Evolutionary conservation across 2,329 filamentous ascomycete genomes (phyloP).

Genomic region (Pseudofabraea citricarpa): DNA sequence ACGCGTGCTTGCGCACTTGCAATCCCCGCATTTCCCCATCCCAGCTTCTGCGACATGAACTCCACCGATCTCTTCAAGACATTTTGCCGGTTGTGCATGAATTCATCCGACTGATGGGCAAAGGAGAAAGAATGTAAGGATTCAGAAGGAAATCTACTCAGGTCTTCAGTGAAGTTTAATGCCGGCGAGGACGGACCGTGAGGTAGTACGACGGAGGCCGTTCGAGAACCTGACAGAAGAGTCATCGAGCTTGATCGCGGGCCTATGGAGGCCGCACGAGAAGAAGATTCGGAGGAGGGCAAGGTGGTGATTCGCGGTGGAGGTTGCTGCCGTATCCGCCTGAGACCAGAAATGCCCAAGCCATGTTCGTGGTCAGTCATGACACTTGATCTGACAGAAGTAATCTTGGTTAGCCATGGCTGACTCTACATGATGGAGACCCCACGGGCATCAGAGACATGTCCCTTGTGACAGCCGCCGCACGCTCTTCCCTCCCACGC

Average conservation of each 20-base stretch:
- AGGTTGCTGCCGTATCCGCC: constrained; percentile 87
- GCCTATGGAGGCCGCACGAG: constrained; percentile 52
- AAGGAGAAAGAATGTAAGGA: constrained; percentile 98
- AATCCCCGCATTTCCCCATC: constrained; percentile 72
- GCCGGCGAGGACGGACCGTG: constrained; percentile 67
- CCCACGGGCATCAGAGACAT: constrained; percentile 13
- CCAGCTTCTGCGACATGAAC: constrained; percentile 84
- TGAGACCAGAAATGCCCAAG: constrained; percentile 77
- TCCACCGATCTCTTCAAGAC: constrained; percentile 90
- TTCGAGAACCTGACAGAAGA: constrained; percentile 47
- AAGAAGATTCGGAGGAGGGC: constrained; percentile 59
- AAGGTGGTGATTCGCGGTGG: constrained; percentile 60
- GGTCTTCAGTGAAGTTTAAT: constrained; percentile 74
- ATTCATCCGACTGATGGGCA: constrained; percentile 89
- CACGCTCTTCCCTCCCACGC: background rate
- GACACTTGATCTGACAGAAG: constrained; percentile 64
- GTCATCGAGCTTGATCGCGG: constrained; percentile 69
- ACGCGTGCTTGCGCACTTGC: constrained; percentile 79
- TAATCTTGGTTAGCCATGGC: constrained; percentile 15
- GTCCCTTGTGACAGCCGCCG: constrained; percentile 9
- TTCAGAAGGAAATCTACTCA: constrained; percentile 88
- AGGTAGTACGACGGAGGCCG: constrained; percentile 19
- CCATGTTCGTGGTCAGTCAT: constrained; percentile 85
- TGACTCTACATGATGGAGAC: constrained; percentile 3
- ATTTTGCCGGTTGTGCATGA: constrained; percentile 86